Evolutionary conservation across 2,329 filamentous ascomycete genomes (phyloP), one percentile per base, ranked within the genome.

Genomic region (Zymoseptoria ardabiliae): DNA sequence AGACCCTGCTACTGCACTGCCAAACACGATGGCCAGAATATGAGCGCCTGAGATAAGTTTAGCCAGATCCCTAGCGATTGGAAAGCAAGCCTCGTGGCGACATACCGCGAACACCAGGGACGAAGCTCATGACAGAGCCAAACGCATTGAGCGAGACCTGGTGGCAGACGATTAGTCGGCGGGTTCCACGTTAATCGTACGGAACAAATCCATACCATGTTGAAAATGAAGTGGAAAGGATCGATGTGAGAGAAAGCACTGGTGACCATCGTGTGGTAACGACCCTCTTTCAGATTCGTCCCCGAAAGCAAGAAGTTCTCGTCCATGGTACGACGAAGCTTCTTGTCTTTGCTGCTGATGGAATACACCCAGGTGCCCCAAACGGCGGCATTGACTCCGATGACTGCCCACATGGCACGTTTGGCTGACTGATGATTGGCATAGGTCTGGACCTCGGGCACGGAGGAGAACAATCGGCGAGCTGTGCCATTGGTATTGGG

Each of bases 321-420:
- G 17, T 62, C 13, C 9, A 72, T 57, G 0, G 49, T 56, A n/a
- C 56, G 30, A 17, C 60, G 50, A 2, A 70, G 57, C 20, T 54
- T 50, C 65, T 61, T 20, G 60, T 69, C 61, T 62, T 64, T 57
- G 25, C 25, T 64, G 28, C 28, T 7, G 9, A 53, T 48, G 22
- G 71, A 66, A 62, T 75, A 77, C 13, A 68, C 58, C 66, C 69
- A 74, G 58, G 74, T 72, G 41, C 61, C 65, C 58, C 73, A 79
- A 54, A 79, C 66, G 56, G 70, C 71, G 20, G 67, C 58, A 60
- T 80, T 79, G 64, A 75, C 45, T 49, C 71, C 73, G 50, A 79
- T 72, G 57, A 78, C 58, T 20, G 66, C 61, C 55, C 71, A 75
- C 52, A 76, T 63, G 28, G 74, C 59, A 5, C 45, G 20, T 28